Conservation (phyloP, 2,329 filamentous ascomycete species). For the Furcasterigmium furcatum region DNA sequence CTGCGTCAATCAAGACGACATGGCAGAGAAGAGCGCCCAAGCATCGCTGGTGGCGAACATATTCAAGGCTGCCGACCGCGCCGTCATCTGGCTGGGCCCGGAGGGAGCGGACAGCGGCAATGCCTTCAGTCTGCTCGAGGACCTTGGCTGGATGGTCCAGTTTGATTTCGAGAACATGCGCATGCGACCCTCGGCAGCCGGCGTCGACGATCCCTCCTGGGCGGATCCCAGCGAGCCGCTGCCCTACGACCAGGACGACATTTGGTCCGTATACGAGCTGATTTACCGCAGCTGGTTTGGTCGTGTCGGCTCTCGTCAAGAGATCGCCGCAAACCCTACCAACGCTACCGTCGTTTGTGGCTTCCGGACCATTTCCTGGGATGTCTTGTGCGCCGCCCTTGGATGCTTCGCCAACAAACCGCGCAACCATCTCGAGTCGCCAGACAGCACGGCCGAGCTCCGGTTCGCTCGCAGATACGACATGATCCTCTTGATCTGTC, state of each 20-base stretch:
- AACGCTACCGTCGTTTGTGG: background rate
- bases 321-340: background rate
- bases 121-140: background rate
- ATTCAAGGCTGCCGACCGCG: slow-evolving; percentile 24
- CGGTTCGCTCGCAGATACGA: background rate
- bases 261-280: background rate
- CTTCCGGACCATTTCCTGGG: background rate
- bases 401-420: background rate
- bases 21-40: slow-evolving; percentile 28
- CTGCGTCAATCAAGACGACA: slow-evolving; percentile 33
- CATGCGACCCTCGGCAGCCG: background rate
- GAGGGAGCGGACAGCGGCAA: background rate
- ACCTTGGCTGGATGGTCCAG: background rate
- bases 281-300: background rate
- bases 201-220: background rate
- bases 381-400: background rate
- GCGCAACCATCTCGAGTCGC: background rate
- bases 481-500: background rate
- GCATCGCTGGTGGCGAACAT: slow-evolving; percentile 32
- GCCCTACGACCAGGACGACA: background rate
- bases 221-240: background rate
- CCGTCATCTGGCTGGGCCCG: slow-evolving; percentile 30
- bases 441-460: background rate
- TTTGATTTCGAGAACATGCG: background rate
- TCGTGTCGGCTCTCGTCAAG: background rate